These are phyloP conservation scores for Pholiota adiposa DNA, from an alignment of 1,284 basidiomycete genomes.

Conservation along the genomic window DNA sequence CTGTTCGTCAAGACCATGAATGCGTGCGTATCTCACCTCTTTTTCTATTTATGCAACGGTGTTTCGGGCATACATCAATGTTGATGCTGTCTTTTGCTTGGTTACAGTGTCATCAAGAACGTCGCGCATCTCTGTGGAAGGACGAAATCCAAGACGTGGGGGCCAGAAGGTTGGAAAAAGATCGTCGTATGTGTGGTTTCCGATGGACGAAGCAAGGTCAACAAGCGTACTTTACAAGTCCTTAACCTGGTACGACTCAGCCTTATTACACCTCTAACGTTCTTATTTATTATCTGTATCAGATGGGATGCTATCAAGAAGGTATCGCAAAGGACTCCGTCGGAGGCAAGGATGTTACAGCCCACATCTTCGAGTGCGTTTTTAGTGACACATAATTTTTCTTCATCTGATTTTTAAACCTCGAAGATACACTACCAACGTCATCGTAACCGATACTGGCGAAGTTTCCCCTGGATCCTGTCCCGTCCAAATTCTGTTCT, in stretches of 20 bases:
- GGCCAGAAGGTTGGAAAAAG: constrained; percentile 93
- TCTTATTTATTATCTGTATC: constrained; percentile 11
- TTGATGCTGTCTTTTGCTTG: constrained; percentile 7
- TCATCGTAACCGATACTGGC: constrained; percentile 83
- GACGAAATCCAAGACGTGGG: constrained; percentile 90
- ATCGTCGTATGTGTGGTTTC: constrained; percentile 93
- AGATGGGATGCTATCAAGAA: constrained; percentile 97
- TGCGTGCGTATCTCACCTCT: constrained; percentile 52
- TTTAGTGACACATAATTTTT: neutral
- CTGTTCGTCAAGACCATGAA: constrained; percentile 89
- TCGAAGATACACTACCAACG: constrained; percentile 74
- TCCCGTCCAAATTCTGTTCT: constrained; percentile 93
- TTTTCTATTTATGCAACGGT: neutral
- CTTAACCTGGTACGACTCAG: constrained; percentile 62
- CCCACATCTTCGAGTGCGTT: constrained; percentile 88
- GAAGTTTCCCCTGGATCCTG: constrained; percentile 84
- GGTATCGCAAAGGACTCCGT: constrained; percentile 94
- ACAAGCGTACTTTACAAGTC: constrained; percentile 86
- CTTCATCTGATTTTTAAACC: constrained; percentile 23
- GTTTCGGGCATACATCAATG: constrained; percentile 15
- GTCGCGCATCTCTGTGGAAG: constrained; percentile 84
- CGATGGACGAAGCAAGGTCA: constrained; percentile 90
- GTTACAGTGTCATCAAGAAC: constrained; percentile 83
- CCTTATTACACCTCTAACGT: neutral
- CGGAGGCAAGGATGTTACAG: constrained; percentile 91